Evolutionary conservation across 805 yeast genomes (phyloP).

Genomic region (Sporopachydermia lactativora): DNA sequence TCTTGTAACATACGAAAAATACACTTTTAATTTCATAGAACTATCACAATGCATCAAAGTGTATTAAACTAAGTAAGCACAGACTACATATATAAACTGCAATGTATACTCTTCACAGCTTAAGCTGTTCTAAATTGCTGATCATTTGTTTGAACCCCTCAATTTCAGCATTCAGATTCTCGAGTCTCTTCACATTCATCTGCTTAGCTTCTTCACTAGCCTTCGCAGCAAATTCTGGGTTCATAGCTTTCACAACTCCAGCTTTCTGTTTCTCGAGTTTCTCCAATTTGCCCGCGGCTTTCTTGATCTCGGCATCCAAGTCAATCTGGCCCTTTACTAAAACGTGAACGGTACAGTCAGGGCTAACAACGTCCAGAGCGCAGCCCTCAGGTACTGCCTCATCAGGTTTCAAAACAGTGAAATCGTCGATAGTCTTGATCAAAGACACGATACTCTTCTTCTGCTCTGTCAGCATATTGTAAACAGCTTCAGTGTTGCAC

Average conservation of each 20-base stretch:
- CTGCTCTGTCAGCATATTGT: conserved; percentile 49
- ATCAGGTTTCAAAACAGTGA: conserved; percentile 43
- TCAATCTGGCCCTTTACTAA: conserved; percentile 92
- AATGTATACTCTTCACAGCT: conserved; percentile 29
- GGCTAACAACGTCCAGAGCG: conserved; percentile 69
- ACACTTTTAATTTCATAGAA: no score
- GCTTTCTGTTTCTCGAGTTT: conserved; percentile 47
- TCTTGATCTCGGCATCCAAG: conserved; percentile 77
- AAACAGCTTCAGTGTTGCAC: conserved; percentile 33
- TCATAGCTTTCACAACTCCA: conserved; percentile 57
- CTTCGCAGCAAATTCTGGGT: conserved; percentile 73
- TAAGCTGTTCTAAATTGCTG: conserved; percentile 67
- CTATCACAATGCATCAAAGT: conserved; percentile 1
- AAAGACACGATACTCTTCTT: conserved; percentile 79
- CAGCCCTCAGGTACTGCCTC: conserved; percentile 76
- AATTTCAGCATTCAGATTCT: conserved; percentile 69
- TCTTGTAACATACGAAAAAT: conserved; percentile 19
- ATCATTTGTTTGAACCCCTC: conserved; percentile 83
- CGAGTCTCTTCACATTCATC: conserved; percentile 52
- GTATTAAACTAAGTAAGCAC: conserved; percentile 3
- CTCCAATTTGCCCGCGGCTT: conserved; percentile 64
- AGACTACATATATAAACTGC: conserved; percentile 1
- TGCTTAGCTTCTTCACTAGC: conserved; percentile 75
- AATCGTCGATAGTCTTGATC: conserved; percentile 77
- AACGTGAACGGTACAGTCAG: conserved; percentile 74